These are phyloP conservation scores for Cytospora leucostoma DNA, from an alignment of 2,329 filamentous ascomycete species.

Conservation along the genomic window DNA sequence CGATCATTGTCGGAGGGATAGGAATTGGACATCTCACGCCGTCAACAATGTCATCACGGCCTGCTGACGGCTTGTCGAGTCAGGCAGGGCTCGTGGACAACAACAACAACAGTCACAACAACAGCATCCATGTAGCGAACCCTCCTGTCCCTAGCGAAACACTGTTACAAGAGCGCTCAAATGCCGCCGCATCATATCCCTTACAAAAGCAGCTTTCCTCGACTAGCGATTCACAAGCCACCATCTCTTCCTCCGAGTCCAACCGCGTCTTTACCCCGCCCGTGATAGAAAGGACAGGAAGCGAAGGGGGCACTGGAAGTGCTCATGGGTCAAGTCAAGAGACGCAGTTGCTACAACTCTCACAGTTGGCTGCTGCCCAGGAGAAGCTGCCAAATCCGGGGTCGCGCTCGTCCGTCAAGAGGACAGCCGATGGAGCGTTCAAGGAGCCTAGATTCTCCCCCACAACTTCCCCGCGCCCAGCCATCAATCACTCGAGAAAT, in stretches of 20 bases:
- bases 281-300: constrained; percentile 32
- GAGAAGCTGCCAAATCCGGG: constrained; percentile 43
- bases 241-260: constrained; percentile 42
- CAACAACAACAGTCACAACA: background rate
- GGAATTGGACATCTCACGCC: constrained; percentile 2
- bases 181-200: constrained; percentile 2
- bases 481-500: constrained; percentile 66
- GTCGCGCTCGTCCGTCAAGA: constrained; percentile 58
- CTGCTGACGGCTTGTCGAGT: constrained; percentile 25
- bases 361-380: constrained; percentile 57
- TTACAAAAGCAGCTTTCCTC: constrained; percentile 31
- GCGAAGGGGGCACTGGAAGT: constrained; percentile 42
- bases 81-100: constrained; percentile 15
- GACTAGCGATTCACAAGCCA: constrained; percentile 48
- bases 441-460: constrained; percentile 53
- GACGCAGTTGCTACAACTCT: constrained; percentile 59
- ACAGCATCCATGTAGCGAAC: constrained; percentile 6
- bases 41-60: constrained; percentile 26
- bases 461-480: constrained; percentile 49
- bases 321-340: constrained; percentile 52
- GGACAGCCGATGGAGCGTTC: constrained; percentile 74
- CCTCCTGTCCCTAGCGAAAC: constrained; percentile 5
- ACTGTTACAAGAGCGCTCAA: background rate
- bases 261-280: constrained; percentile 48
- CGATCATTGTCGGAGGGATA: constrained; percentile 12